Evolutionary conservation across 768 basidiomycete genomes (phyloP), one percentile per base, ranked within the genome.

Genomic region (Cubamyces sp.): DNA sequence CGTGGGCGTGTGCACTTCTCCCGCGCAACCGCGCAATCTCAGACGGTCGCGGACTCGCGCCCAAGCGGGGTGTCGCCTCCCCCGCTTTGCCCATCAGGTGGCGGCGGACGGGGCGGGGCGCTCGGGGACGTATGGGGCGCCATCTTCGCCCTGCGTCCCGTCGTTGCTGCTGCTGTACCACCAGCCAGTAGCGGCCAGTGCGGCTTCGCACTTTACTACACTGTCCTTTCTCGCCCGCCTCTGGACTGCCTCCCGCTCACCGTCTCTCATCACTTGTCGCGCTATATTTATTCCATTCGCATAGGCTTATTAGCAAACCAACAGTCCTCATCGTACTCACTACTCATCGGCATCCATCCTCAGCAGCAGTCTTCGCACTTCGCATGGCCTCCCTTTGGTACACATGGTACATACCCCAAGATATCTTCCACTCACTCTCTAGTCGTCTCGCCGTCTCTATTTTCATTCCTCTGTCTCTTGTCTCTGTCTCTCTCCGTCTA

Each of bases 261-360:
- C 28, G 34, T 34, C 34, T 30, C 28, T 34, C 34, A 34, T 9
- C 34, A 9, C 7, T 37, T 21, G 25, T 23, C 56, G 37, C 47
- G 19, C 46, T 34, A 37, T 57, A 57, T 57, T 57, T 57, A 57
- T 57, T 41, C 28, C 23, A 34, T 49, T 21, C 30, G 46, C 56
- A 37, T 48, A 23, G 25, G 30, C 41, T 55, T 42, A 25, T 28
- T 11, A 34, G 9, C 30, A 43, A 48, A 21, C 21, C 34, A 23
- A n/a, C 56, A n/a, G 11, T 21, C 45, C n/a, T 57, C 34, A 12
- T 46, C 18, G 45, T 23, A 46, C 45, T 34, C 34, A 34, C 45
- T 46, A 46, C 21, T 23, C 18, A 46, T 46, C 45, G 19, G 19
- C 19, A 19, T 12, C 19, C 42, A 43, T 12, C 21, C 25, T 28